A percentile compares a stretch with the other conserved stretches of the same genome.
These are phyloP conservation scores for Ophiosphaerella korrae DNA, from an alignment of 2,329 filamentous ascomycete genomes.

Conservation along the genomic window DNA sequence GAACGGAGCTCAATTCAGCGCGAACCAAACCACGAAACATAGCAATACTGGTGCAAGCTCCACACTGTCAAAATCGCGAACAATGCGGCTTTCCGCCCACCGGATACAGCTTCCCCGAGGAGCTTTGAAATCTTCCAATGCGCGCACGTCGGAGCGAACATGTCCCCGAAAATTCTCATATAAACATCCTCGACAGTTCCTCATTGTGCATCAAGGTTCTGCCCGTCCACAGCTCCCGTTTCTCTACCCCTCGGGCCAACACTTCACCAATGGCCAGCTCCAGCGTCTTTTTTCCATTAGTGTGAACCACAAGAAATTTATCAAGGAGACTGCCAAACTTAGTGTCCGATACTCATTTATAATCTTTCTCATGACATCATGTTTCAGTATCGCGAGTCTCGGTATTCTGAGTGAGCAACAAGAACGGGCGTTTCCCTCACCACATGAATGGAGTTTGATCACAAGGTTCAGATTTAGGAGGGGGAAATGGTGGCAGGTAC, in stretches of 20 bases:
- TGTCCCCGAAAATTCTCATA: constrained; percentile 63
- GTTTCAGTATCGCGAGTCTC: constrained; percentile 65
- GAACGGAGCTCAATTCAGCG: constrained; percentile 20
- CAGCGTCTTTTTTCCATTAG: constrained; percentile 74
- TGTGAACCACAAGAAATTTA: constrained; percentile 70
- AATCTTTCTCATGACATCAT: constrained; percentile 67
- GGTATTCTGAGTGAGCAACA: constrained; percentile 74
- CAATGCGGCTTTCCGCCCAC: constrained; percentile 37
- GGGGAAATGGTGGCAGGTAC: constrained; percentile 51
- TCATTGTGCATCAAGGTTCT: constrained; percentile 49
- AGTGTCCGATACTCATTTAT: constrained; percentile 70
- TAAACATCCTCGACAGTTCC: constrained; percentile 58
- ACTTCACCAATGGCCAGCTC: constrained; percentile 50
- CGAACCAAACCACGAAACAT: constrained; percentile 13
- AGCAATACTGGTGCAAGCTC: constrained; percentile 10
- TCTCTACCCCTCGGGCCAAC: constrained; percentile 61
- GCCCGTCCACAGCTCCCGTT: constrained; percentile 69
- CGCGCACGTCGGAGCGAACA: constrained; percentile 18
- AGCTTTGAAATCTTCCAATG: constrained; percentile 25
- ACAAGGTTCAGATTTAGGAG: constrained; percentile 71
- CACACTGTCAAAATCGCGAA: constrained; percentile 13
- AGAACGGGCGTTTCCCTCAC: constrained; percentile 79
- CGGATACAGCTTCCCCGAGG: constrained; percentile 36
- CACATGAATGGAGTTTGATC: constrained; percentile 77
- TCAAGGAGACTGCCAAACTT: constrained; percentile 72